A percentile compares a stretch with the other conserved stretches of the same genome.
Conservation (phyloP, 2,329 filamentous ascomycete species). For the Penicillium brevicompactum region DNA sequence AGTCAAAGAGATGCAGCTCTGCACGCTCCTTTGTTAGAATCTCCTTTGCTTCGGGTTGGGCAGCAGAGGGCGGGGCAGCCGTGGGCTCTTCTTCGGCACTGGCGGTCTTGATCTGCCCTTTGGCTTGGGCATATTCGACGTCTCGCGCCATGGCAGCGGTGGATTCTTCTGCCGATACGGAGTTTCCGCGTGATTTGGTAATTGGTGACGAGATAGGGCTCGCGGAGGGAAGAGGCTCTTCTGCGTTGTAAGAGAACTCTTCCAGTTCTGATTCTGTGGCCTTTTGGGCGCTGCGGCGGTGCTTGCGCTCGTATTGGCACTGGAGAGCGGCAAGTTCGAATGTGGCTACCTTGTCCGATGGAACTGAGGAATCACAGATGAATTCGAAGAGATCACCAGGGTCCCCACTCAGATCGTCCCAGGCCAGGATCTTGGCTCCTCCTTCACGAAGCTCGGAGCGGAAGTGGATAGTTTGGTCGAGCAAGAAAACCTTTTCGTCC, state of each 20-base stretch:
- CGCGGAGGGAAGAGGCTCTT: conserved; percentile 62
- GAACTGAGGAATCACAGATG: conserved; percentile 78
- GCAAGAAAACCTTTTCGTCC: conserved; percentile 95
- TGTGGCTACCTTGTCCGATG: conserved; percentile 70
- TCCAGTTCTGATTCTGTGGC: conserved; percentile 79
- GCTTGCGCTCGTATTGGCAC: conserved; percentile 98
- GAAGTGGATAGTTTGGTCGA: conserved; percentile 90
- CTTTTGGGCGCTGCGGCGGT: conserved; percentile 74
- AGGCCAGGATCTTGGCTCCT: conserved; percentile 85
- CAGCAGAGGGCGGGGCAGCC: conserved; percentile 60
- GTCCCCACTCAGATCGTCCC: conserved; percentile 93
- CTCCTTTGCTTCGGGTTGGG: conserved; percentile 69
- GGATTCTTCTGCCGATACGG: conserved; percentile 44
- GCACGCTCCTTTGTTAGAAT: conserved; percentile 74
- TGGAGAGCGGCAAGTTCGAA: conserved; percentile 84
- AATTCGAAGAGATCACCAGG: conserved; percentile 96
- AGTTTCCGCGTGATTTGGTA: conserved; percentile 34
- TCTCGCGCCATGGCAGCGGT: conserved; percentile 48
- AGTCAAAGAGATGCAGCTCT: conserved; percentile 93
- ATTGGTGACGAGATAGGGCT: conserved; percentile 58
- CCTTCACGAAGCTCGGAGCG: conserved; percentile 78
- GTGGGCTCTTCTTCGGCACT: conserved; percentile 52
- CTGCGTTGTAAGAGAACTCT: conserved; percentile 76
- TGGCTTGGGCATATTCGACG: conserved; percentile 44
- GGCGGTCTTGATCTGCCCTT: conserved; percentile 42